phyloP scores from a whole-genome alignment of 2,329 filamentous ascomycete genomes.

The Pseudocercospora fijiensis region DNA sequence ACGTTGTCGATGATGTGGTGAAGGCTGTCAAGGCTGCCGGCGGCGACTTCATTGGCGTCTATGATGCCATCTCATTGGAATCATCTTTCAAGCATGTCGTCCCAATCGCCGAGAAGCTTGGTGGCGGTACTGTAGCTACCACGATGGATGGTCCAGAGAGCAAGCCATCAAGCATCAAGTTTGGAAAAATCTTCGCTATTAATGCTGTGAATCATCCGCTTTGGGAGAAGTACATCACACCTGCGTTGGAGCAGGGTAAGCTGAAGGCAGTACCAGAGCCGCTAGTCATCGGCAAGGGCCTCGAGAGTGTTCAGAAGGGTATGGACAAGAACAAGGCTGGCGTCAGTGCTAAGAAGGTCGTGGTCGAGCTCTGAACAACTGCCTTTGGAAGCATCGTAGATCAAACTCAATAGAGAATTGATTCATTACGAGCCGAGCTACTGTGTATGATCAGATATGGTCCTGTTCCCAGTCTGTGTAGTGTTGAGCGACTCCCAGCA shows the following conservation, averaged over 20 bases:
- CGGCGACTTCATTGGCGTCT: constrained; percentile 45
- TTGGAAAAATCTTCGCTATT: constrained; percentile 32
- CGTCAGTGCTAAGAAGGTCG: constrained; percentile 39
- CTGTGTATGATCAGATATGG: too few relatives aligned
- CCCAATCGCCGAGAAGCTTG: constrained; percentile 34
- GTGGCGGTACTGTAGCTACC: constrained; percentile 28
- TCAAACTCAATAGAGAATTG: too few relatives aligned
- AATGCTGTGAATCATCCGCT: constrained; percentile 29
- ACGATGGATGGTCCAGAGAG: constrained; percentile 27
- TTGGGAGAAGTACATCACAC: constrained; percentile 34
- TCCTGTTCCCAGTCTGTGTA: too few relatives aligned
- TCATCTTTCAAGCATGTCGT: constrained; percentile 28
- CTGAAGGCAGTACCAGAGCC: constrained; percentile 40
- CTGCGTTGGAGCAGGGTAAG: constrained; percentile 39
- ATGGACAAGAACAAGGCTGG: constrained; percentile 36
- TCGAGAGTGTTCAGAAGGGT: constrained; percentile 36
- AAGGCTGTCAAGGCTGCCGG: constrained; percentile 40
- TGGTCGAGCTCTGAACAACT: constrained; percentile 32
- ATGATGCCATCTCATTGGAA: constrained; percentile 39
- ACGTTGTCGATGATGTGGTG: constrained; percentile 42
- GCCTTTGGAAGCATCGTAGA: background rate
- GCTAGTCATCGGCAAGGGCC: constrained; percentile 42
- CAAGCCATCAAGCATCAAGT: constrained; percentile 32
- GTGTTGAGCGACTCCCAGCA: too few relatives aligned
- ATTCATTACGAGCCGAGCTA: too few relatives aligned